A percentile compares a stretch with the other conserved stretches of the same genome.
phyloP scores from a whole-genome alignment of 768 basidiomycete genomes.

The Leccinum variicolor region DNA sequence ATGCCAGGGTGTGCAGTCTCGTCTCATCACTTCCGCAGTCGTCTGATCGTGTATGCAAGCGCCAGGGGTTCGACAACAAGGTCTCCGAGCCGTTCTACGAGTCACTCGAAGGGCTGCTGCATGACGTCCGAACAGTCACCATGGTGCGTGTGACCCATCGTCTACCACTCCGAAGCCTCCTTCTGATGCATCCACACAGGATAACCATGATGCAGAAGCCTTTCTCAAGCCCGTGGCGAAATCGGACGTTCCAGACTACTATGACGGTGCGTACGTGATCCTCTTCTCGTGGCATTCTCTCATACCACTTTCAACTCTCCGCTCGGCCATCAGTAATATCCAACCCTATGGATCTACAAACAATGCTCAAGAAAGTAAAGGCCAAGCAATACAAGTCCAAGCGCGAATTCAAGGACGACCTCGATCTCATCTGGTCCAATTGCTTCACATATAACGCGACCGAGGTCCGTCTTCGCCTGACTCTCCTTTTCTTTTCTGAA shows the following conservation, averaged over 20 bases:
- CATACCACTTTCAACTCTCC: not conserved
- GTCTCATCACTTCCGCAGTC: conserved; percentile 9
- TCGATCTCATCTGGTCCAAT: conserved; percentile 96
- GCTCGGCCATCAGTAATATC: conserved; percentile 64
- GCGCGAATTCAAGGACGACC: conserved; percentile 87
- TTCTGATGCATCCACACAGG: conserved; percentile 40
- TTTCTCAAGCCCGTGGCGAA: conserved; percentile 93
- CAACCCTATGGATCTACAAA: conserved; percentile 93
- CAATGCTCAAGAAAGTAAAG: conserved; percentile 93
- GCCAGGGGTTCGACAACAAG: conserved; percentile 58
- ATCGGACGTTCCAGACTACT: conserved; percentile 90
- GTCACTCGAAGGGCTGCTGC: conserved; percentile 82
- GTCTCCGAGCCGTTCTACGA: conserved; percentile 90
- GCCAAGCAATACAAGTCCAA: conserved; percentile 90
- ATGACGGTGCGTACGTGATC: conserved; percentile 61
- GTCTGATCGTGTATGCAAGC: conserved; percentile 33
- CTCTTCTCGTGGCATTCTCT: not conserved
- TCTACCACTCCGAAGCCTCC: conserved; percentile 22
- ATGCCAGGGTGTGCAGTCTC: conserved; percentile 68
- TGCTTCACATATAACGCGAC: conserved; percentile 90
- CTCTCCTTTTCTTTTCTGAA: not conserved
- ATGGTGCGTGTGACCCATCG: conserved; percentile 43
- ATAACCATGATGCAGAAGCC: conserved; percentile 88
- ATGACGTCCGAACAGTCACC: conserved; percentile 77
- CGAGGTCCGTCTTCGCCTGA: conserved; percentile 57